Evolutionary conservation across 768 basidiomycete species (phyloP).

Genomic region (Leucocoprinus leucothites): DNA sequence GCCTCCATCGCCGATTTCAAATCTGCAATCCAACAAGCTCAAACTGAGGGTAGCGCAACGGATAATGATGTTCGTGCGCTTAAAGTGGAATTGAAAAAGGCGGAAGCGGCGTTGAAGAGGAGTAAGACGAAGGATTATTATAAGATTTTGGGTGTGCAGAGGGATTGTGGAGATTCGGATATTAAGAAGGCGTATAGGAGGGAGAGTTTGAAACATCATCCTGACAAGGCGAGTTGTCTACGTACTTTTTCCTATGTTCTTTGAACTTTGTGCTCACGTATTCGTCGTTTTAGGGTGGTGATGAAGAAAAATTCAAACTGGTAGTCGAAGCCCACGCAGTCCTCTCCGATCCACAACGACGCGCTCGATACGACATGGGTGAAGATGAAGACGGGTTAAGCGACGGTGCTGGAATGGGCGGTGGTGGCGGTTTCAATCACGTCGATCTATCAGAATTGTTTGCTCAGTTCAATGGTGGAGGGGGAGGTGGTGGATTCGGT

Average conservation of each 20-base stretch:
- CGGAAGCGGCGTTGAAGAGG: constrained; percentile 76
- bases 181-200: constrained; percentile 91
- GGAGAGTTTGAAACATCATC: constrained; percentile 83
- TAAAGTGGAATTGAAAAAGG: constrained; percentile 69
- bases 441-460: constrained; percentile 64
- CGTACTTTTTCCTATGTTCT: constrained; percentile 12
- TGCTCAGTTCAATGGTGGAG: constrained; percentile 55
- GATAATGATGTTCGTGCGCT: constrained; percentile 64
- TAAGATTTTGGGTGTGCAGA: constrained; percentile 65
- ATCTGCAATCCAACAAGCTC: constrained; percentile 71
- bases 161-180: constrained; percentile 64
- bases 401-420: constrained; percentile 33
- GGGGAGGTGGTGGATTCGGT: constrained; percentile 24
- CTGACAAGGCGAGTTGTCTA: constrained; percentile 61
- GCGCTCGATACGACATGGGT: constrained; percentile 77
- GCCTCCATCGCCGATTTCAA: constrained; percentile 73
- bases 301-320: constrained; percentile 95
- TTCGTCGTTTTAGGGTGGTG: constrained; percentile 85
- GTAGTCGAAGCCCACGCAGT: constrained; percentile 80
- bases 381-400: constrained; percentile 75
- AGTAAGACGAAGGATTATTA: constrained; percentile 92
- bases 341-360: constrained; percentile 70
- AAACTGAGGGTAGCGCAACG: constrained; percentile 50
- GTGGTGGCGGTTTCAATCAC: constrained; percentile 36
- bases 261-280: not conserved